Base-by-base conservation (phyloP, 805 yeast species). In the Teunomyces panamensis region DNA sequence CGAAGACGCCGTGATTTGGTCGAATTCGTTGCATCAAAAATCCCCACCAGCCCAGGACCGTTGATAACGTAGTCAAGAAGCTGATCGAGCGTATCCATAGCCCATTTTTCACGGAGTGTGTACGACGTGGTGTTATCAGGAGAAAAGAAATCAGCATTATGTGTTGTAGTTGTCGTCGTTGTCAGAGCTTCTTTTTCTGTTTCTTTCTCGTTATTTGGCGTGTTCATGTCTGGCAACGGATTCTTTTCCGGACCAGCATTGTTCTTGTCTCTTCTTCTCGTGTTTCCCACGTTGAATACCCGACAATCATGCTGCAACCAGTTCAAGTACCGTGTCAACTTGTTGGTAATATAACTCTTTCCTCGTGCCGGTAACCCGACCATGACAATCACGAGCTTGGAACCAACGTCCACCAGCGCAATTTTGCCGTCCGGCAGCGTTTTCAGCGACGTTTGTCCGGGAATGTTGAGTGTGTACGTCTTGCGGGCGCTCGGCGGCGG, bases 361-460 rank as follows among this genome's bases (percentile, higher is more conserved):
- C 99, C 99, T 46, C 97, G 75, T 0, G 97, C 97, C 0, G 98
- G 98, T 30, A 86, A 68, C 0, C 99, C 99, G 11, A 92, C 97
- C 98, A 92, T 92, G 14, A 94, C 95, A 49, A 92, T 89, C 11
- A 92, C 96, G 45, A 92, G 75, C 60, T 89, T 87, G 10, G 90
- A 81, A 1, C 89, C 92, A 4, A 87, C 83, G 59, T 89, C 97
- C 55, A 57, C 75, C 20, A 78, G 72, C 1, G 83, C 81, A 30
- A 81, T 80, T 29, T 73, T 71, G 3, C 89, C 89, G 62, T 88
- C 92, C 0, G 96, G 94, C 0, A 90, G 81, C 2, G 80, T 79
- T 51, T 87, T 83, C 1, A 91, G 84, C 43, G 86, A 79, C 0
- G 97, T 90, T 51, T 89, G 85, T 1, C 97, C 97, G 0, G 97